Base-by-base conservation (phyloP, 345 rosid genomes). In the Melaleuca quinquenervia region DNA sequence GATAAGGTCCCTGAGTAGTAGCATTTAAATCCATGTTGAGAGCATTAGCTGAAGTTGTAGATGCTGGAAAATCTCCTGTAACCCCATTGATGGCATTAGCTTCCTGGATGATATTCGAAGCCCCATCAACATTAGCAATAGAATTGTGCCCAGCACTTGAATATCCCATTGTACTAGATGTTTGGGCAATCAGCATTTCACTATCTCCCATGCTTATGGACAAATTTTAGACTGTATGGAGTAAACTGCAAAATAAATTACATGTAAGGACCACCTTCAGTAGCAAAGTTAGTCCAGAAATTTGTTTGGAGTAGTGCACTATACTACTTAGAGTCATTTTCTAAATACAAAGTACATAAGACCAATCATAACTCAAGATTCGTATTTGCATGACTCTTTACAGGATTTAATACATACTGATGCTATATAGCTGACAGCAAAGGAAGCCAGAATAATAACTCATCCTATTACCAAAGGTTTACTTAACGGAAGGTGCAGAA, bases 171-270 rank as follows among this genome's bases (percentile, higher is more conserved):
- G 52, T 49, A 78, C 50, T 45, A 54, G 88, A 54, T 36, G 88
- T 44, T 87, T 55, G 55, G 49, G 88, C 52, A 49, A 56, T 49
- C 86, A 84, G 82, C 60, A 20, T 56, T 82, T 87, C 86, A 82
- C 86, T 84, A 70, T 84, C 86, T 49, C 75, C 86, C 88, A 87
- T 87, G 62, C 49, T 53, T 50, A 55, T 52, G 44, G 45, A 29
- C 52, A 53, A 82, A 55, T 54, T 45, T 44, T 84, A 44, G 44
- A 84, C 74, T 84, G 52, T 36, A 82, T 52, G 52, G 84, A 50
- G 54, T 58, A 76, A 78, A 44, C 87, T 78, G 84, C 62, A 41
- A 51, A 22, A 76, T 44, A 55, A 78, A 45, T 56, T 41, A 44
- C 41, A 54, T 75, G 70, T 52, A 85, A 45, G 80, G 48, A 70